A percentile compares a stretch with the other conserved stretches of the same genome.
Conservation (phyloP, 1,284 basidiomycete genomes). For the Veloboletus limbatus region DNA sequence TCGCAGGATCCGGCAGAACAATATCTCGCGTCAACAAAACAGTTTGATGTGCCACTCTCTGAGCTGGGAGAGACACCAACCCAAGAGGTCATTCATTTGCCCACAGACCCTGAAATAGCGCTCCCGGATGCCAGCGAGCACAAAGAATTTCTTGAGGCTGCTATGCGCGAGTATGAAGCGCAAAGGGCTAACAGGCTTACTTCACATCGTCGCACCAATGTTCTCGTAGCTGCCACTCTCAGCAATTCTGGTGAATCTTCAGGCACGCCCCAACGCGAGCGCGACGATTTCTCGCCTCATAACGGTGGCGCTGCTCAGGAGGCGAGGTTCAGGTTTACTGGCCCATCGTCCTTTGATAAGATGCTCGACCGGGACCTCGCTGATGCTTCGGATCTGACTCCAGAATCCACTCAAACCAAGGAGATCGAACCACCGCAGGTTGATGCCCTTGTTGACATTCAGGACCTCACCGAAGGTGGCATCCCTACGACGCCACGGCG, state of each 20-base stretch:
- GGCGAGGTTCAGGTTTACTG: slow-evolving; percentile 26
- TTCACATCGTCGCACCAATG: slow-evolving; percentile 19
- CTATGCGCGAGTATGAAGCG: slow-evolving; percentile 30
- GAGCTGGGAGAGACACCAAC: slow-evolving; percentile 44
- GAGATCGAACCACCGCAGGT: slow-evolving; percentile 7
- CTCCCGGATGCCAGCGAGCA: slow-evolving; percentile 29
- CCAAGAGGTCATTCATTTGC: slow-evolving; percentile 25
- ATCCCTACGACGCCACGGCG: slow-evolving; percentile 1
- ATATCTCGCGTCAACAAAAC: slow-evolving; percentile 47
- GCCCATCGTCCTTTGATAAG: slow-evolving; percentile 33
- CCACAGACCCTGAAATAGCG: slow-evolving; percentile 18
- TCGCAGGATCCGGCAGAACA: slow-evolving; percentile 46
- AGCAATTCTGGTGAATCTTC: slow-evolving; percentile 33
- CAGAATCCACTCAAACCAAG: slow-evolving; percentile 28
- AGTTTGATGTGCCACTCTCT: slow-evolving; percentile 57
- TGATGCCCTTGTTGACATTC: background rate
- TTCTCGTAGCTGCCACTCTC: slow-evolving; percentile 49
- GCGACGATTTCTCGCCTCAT: slow-evolving; percentile 13
- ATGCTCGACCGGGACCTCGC: slow-evolving; percentile 29
- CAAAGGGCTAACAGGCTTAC: slow-evolving; percentile 15
- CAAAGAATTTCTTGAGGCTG: slow-evolving; percentile 20
- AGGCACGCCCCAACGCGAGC: slow-evolving; percentile 13
- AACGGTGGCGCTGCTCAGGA: slow-evolving; percentile 10
- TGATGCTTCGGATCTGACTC: slow-evolving; percentile 22
- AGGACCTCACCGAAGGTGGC: slow-evolving; percentile 1